These are phyloP conservation scores for Diaporthe nobilis DNA, from an alignment of 2,329 filamentous ascomycete genomes.

Conservation along the genomic window DNA sequence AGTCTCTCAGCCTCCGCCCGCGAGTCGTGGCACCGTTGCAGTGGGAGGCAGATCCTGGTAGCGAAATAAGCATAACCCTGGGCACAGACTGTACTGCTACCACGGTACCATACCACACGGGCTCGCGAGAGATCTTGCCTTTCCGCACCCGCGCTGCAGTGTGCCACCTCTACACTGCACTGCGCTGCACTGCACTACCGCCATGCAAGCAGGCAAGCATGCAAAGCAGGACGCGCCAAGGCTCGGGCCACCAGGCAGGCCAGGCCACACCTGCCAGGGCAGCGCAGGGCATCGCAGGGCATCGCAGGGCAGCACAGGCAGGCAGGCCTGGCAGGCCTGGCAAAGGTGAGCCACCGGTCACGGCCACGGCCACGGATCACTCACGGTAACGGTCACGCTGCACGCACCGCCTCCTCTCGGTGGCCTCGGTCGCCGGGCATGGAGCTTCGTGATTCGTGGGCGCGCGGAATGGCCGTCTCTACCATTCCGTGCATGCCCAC, in stretches of 20 bases:
- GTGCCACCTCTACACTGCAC: background rate
- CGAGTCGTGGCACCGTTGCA: constrained; percentile 27
- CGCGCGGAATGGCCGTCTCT: constrained; percentile 13
- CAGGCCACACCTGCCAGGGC: background rate
- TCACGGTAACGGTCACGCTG: constrained; percentile 1
- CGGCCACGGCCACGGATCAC: background rate
- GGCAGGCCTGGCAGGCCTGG: background rate
- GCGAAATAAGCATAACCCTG: constrained; percentile 35
- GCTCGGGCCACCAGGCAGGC: background rate
- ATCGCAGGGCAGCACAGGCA: background rate
- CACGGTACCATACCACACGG: background rate
- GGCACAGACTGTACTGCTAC: constrained; percentile 26
- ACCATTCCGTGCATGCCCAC: background rate
- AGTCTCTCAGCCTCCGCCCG: constrained; percentile 16
- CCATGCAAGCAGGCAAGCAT: background rate
- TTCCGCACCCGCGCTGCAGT: constrained; percentile 26
- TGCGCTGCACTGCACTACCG: background rate
- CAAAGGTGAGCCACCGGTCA: constrained; percentile 14
- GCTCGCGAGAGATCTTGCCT: constrained; percentile 24
- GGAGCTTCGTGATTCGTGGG: constrained; percentile 24
- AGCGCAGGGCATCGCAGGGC: background rate
- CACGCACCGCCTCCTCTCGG: constrained; percentile 18
- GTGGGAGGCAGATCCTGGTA: constrained; percentile 30
- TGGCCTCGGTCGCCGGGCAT: constrained; percentile 10
- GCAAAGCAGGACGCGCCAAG: background rate